Base-by-base conservation (phyloP, 768 basidiomycete species). In the Daedaleopsis nitida region DNA sequence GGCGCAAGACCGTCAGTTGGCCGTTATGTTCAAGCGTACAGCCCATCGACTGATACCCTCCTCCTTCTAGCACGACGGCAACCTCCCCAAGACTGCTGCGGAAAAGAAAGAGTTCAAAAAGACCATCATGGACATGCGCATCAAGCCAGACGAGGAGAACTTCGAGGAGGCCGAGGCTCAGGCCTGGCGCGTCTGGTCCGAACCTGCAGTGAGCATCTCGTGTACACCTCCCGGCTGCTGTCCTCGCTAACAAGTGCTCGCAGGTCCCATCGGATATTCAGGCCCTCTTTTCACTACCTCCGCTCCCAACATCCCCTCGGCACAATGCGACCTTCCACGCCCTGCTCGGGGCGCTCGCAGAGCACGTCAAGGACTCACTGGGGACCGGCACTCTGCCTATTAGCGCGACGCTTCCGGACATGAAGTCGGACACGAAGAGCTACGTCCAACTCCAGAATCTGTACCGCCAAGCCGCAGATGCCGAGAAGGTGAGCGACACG, bases 151-250 rank as follows among this genome's bases (percentile, higher is more conserved):
- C 70, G 94, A 98, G 70, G 97, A 99, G 79, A 99, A 98, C 75
- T 95, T 95, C 70, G 96, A 97, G 62, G 96, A 98, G 74, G 96
- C 96, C 2, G 84, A 90, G 68, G 81, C 89, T 8, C 92, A 97
- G 71, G 92, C 91, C 0, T 96, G 92, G 73, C 86, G 91, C 27
- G 84, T 84, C 57, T 95, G 87, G 87, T 84, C 84, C 0, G 77
- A 77, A 55, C 82, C 83, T 21, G 77, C 75, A 48, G 83, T 82
- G 42, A 35, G 73, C 70, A 9, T 5, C 37, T 12, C 48, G 3
- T 55, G 45, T 7, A 21, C 39, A 16, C 37, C 21, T 43, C 42
- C 12, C 8, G 4, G 17, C 12, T 7, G 19, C 16, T 4, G 11
- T 34, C 27, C 27, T 17, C 1, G 17, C 19, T 32, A 27, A 48